Percentiles rank a stretch among this genome's conserved stretches.
These are phyloP conservation scores for Beauveria brongniartii DNA, from an alignment of 2,329 filamentous ascomycete species.

Conservation along the genomic window DNA sequence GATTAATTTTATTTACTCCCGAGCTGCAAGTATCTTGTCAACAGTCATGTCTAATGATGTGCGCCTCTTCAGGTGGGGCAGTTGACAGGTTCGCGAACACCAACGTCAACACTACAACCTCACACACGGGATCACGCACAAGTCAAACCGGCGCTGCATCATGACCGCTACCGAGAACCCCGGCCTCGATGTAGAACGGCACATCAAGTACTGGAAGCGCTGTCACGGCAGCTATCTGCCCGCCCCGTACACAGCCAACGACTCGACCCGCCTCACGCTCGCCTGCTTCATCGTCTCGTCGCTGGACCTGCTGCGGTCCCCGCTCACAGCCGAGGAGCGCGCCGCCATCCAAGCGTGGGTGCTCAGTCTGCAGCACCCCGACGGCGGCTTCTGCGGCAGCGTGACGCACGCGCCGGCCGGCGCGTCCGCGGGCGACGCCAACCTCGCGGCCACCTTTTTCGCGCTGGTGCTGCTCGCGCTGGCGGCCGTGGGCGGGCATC, in stretches of 20 bases:
- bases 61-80: background rate
- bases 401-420: constrained; percentile 49
- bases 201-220: constrained; percentile 88
- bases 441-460: constrained; percentile 83
- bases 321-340: constrained; percentile 41
- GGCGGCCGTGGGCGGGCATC: constrained; percentile 27
- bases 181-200: constrained; percentile 52
- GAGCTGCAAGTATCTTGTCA: no score
- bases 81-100: background rate
- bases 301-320: constrained; percentile 66
- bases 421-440: constrained; percentile 44
- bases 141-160: background rate
- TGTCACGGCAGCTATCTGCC: constrained; percentile 79
- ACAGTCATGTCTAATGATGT: no score
- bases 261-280: constrained; percentile 83
- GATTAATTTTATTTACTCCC: no score
- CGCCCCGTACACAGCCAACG: constrained; percentile 73
- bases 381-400: constrained; percentile 83
- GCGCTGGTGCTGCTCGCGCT: constrained; percentile 65
- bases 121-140: background rate
- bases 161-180: constrained; percentile 17
- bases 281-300: constrained; percentile 85
- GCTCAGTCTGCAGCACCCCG: constrained; percentile 74
- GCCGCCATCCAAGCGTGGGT: constrained; percentile 61
- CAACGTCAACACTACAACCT: background rate